Base-by-base conservation (phyloP, 306 rosid genomes). In the Adenanthera pavonina region DNA sequence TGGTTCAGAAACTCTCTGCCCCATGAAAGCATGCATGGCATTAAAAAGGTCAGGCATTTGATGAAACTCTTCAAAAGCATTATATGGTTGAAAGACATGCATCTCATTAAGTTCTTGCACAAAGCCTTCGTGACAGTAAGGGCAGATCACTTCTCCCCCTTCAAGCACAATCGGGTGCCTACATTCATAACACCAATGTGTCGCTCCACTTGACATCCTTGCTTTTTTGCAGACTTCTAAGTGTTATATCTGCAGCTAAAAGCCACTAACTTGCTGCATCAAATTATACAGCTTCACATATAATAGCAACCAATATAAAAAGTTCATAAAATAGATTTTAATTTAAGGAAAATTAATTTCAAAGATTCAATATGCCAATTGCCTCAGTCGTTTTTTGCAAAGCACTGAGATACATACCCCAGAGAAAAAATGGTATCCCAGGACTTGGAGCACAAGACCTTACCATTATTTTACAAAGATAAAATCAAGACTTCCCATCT, bases 121-220 rank as follows among this genome's bases (percentile, higher is more conserved):
- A 68, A 93, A 93, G 56, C 97, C 94, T 36, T 79, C 89, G 64
- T 76, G 69, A 80, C 97, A 93, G 74, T 77, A 56, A 53, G 94
- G 94, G 84, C 97, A 93, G 47, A 69, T 30, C 17, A 13, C 4
- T 2, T 82, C 88, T 56, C 85, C 78, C 57, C 84, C 92, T 14
- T 48, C 85, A 56, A 86, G 85, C 88, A 86, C 78, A 44, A 91
- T 81, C 11, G 85, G 86, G 71, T 8, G 88, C 20, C 75, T 74
- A 87, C 96, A 93, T 16, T 41, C 86, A 78, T 88, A 62, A 86
- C 97, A 91, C 97, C 95, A 93, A 76, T 93, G 95, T 11, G 95
- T 89, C 79, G 82, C 89, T 78, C 80, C 89, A 78, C 86, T 82
- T 68, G 97, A 89, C 95, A 91, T 92, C 78, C 85, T 43, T 86